Base-by-base conservation (phyloP, 179 eudicot genomes). In the Patellifolia procumbens region DNA sequence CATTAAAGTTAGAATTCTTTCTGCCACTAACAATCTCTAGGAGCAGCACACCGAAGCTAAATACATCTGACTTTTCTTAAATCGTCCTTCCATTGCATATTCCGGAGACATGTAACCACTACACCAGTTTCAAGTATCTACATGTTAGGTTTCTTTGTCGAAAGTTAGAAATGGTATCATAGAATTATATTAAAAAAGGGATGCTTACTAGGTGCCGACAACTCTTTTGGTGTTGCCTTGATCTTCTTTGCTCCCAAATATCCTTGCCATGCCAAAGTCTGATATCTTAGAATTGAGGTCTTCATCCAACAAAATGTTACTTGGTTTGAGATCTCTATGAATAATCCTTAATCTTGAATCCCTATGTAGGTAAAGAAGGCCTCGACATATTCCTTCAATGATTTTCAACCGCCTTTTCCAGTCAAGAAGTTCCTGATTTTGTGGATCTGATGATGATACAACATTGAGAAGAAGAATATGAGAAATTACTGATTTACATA, bases 21-120 rank as follows among this genome's bases (percentile, higher is more conserved):
- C 79, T 73, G 28, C 91, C 86, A 34, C 83, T 86, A 55, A 86
- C 61, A 59, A 89, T 84, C 79, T 87, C 90, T 35, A 87, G 29
- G 15, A 87, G 46, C 53, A 89, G 19, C 13, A 87, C 88, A 6
- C 90, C 90, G 78, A 20, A 63, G 72, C 88, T 84, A 68, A 69
- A 85, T 11, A 89, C 85, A 63, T 89, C 89, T 12, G 90, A 88
- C 73, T 88, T 88, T 61, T 81, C 85, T 1, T 87, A 88, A 87
- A 87, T 8, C 48, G 59, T n/a, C 90, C 90, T 28, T 75, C 71
- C 76, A 86, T 84, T 71, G 88, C 91, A 78, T 88, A 87, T 61
- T 87, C 88, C 1, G 87, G 89, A 55, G 89, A 76, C 88, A 88
- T 87, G 60, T 84, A 82, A 5, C 90, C 90, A n/a, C 90, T 89